phyloP scores from a whole-genome alignment of 2,329 filamentous ascomycete species.

The Trichophyton mentagrophytes region DNA sequence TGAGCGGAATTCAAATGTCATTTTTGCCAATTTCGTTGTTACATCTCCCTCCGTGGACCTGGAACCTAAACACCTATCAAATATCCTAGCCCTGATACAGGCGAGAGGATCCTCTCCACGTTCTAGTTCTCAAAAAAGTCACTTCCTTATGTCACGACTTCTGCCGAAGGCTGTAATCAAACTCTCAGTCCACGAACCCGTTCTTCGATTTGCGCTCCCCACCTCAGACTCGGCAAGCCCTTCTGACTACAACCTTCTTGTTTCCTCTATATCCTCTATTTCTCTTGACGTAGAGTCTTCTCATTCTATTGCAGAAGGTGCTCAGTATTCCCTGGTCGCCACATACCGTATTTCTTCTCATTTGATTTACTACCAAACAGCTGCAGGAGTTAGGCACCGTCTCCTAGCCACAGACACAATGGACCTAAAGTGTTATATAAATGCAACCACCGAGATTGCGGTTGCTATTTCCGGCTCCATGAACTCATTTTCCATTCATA shows the following conservation, averaged over 20 bases:
- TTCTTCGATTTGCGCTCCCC: constrained; percentile 76
- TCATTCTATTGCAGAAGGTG: constrained; percentile 71
- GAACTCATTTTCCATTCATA: constrained; percentile 76
- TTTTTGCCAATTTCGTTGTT: constrained; percentile 91
- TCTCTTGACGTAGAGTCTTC: constrained; percentile 90
- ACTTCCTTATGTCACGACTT: constrained; percentile 72
- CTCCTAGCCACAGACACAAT: constrained; percentile 77
- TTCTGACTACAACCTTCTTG: constrained; percentile 87
- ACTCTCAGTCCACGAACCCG: constrained; percentile 91
- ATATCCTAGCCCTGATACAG: constrained; percentile 65
- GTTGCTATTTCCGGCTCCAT: constrained; percentile 68
- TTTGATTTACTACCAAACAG: constrained; percentile 87
- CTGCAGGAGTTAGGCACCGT: constrained; percentile 68
- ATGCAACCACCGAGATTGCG: constrained; percentile 70
- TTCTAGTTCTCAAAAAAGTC: constrained; percentile 34
- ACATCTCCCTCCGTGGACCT: constrained; percentile 92
- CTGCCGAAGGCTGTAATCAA: constrained; percentile 91
- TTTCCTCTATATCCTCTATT: constrained; percentile 86
- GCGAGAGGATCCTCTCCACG: constrained; percentile 36
- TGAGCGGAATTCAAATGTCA: constrained; percentile 86
- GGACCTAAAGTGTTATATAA: constrained; percentile 74
- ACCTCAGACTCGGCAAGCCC: constrained; percentile 50
- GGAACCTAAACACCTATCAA: constrained; percentile 78
- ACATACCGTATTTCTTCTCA: constrained; percentile 75
- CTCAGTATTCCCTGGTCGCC: constrained; percentile 76